phyloP scores from a whole-genome alignment of 2,329 filamentous ascomycete genomes.

The Phialophora verrucosa region DNA sequence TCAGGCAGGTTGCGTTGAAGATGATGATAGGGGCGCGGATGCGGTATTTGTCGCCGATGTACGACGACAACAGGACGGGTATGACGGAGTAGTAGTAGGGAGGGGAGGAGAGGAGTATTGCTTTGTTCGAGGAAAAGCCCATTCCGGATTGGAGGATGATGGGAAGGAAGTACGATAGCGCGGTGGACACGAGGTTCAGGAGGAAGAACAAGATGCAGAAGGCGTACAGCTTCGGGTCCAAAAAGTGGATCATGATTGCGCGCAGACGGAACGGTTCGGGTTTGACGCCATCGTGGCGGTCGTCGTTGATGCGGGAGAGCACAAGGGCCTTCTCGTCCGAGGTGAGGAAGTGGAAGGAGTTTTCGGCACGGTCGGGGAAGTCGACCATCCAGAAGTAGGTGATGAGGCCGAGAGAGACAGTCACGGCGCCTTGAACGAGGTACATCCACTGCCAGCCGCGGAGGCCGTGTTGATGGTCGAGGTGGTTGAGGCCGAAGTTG shows the following conservation, averaged over 20 bases:
- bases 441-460: slow-evolving; percentile 74
- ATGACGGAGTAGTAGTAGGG: slow-evolving; percentile 72
- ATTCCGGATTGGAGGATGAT: slow-evolving; percentile 60
- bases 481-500: slow-evolving; percentile 71
- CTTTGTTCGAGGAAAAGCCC: slow-evolving; percentile 58
- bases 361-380: slow-evolving; percentile 67
- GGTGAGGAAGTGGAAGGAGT: slow-evolving; percentile 64
- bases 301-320: slow-evolving; percentile 62
- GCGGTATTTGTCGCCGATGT: slow-evolving; percentile 65
- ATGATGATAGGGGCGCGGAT: slow-evolving; percentile 67
- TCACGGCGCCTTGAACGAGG: slow-evolving; percentile 67
- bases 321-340: slow-evolving; percentile 63
- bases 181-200: slow-evolving; percentile 69
- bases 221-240: slow-evolving; percentile 44
- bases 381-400: slow-evolving; percentile 75
- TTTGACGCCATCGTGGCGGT: slow-evolving; percentile 63
- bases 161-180: slow-evolving; percentile 69
- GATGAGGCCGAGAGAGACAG: slow-evolving; percentile 62
- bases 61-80: slow-evolving; percentile 67
- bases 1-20: slow-evolving; percentile 68
- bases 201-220: slow-evolving; percentile 60
- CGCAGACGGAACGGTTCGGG: slow-evolving; percentile 62
- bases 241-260: slow-evolving; percentile 67
- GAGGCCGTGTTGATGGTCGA: slow-evolving; percentile 62
- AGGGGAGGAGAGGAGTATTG: slow-evolving; percentile 68